These are phyloP conservation scores for Sclerotinia borealis DNA, from an alignment of 2,329 filamentous ascomycete genomes.

Conservation along the genomic window DNA sequence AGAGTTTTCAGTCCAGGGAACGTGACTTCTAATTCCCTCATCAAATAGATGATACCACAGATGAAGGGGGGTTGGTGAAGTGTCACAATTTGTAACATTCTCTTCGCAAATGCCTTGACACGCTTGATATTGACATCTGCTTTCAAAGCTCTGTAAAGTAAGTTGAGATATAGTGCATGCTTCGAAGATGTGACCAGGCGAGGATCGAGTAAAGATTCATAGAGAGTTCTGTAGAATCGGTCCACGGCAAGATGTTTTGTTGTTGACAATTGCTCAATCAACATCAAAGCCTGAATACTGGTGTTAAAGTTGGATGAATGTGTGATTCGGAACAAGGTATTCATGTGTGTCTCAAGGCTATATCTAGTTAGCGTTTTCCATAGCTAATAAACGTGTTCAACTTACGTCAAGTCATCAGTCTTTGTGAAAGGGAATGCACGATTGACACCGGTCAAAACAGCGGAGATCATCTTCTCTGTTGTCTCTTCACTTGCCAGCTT, in stretches of 20 bases:
- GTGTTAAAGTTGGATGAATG: conserved; percentile 99
- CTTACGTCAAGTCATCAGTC: conserved; percentile 67
- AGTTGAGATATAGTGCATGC: conserved; percentile 89
- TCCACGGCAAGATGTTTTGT: conserved; percentile 78
- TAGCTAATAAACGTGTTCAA: not conserved
- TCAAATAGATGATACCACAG: conserved; percentile 85
- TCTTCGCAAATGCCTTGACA: conserved; percentile 93
- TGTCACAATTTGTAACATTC: conserved; percentile 78
- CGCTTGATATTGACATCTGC: conserved; percentile 83
- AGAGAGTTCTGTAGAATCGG: conserved; percentile 89
- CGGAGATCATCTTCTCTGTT: conserved; percentile 86
- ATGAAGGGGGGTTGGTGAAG: conserved; percentile 90
- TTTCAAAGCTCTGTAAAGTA: conserved; percentile 83
- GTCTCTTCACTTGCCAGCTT: conserved; percentile 40
- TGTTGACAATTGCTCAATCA: conserved; percentile 86
- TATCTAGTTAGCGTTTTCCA: conserved; percentile 21
- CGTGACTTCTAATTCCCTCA: conserved; percentile 70
- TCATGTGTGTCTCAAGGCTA: conserved; percentile 78
- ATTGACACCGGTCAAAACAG: conserved; percentile 89
- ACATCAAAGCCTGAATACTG: conserved; percentile 86
- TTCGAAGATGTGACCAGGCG: conserved; percentile 87
- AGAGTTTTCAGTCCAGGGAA: conserved; percentile 78
- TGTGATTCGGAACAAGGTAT: conserved; percentile 91
- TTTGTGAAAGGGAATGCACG: conserved; percentile 90
- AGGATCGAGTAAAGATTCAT: conserved; percentile 89